Evolutionary conservation across 768 basidiomycete genomes (phyloP), one percentile per base, ranked within the genome.

Genomic region (Mycena rebaudengoi): DNA sequence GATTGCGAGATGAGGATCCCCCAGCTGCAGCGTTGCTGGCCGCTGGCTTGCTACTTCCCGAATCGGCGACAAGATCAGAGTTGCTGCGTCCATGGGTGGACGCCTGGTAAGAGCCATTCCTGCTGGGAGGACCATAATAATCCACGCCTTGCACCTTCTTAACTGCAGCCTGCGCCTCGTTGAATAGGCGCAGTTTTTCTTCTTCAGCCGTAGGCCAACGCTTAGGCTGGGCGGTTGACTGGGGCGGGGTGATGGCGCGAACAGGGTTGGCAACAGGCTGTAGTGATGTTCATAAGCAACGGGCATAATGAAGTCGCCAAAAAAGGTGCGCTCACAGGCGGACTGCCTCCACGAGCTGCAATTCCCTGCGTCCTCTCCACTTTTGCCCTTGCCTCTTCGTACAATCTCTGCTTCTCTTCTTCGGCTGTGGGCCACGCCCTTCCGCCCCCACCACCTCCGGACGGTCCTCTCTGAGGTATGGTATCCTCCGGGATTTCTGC

Each of bases 181-280:
- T 80, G 74, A 84, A 93, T n/a, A 92, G 71, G n/a, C 84, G 81
- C 1, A 83, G 75, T 69, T 95, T 94, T 72, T 95, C 93, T 57
- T 88, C 85, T 74, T 93, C 92, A 0, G 94, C 91, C 1, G 88
- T 83, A 7, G 80, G 79, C 91, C 90, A 94, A 37, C 74, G 73
- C 29, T 71, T 69, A 29, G 62, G 62, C 20, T 70, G 61, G 1
- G 66, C 50, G 4, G 56, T 35, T 48, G 69, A 54, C 40, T 67
- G 60, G 57, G 71, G 60, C 37, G 65, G 55, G 30, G 61, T 57
- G 45, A 32, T 52, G 33, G 52, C 49, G 51, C 61, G 26, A 63
- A 55, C 61, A 64, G 66, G 21, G 33, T 49, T 46, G 51, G 60
- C 23, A 63, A 55, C 61, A 64, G 66, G 21, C 70, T 67, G 65